Conservation (phyloP, 2,329 filamentous ascomycete genomes). For the Pezicula carpinea region DNA sequence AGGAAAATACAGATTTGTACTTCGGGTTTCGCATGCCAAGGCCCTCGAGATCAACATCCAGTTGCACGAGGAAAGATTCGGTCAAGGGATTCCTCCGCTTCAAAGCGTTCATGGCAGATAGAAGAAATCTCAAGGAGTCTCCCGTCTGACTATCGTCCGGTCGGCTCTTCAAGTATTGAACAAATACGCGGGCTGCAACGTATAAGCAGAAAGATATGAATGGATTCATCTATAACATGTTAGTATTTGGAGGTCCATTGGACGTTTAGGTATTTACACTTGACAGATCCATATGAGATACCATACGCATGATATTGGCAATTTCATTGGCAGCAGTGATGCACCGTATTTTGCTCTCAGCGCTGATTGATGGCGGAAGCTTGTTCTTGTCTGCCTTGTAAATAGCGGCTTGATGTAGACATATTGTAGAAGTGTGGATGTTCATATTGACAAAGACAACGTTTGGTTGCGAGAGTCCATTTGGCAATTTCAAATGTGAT, state of each 20-base stretch:
- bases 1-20: constrained; percentile 47
- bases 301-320: constrained; percentile 90
- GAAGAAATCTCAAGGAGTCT: constrained; percentile 82
- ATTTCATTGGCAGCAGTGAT: constrained; percentile 93
- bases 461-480: constrained; percentile 72
- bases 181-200: constrained; percentile 90
- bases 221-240: constrained; percentile 72
- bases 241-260: constrained; percentile 11
- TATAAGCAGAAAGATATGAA: constrained; percentile 96
- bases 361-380: constrained; percentile 69
- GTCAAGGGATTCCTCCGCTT: constrained; percentile 86
- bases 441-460: constrained; percentile 95
- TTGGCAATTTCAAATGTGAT: constrained; percentile 71
- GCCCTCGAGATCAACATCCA: constrained; percentile 85
- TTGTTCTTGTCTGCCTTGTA: constrained; percentile 93
- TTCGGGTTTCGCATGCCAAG: constrained; percentile 59
- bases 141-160: constrained; percentile 75
- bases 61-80: constrained; percentile 88
- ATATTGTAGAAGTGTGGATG: constrained; percentile 93
- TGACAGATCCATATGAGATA: constrained; percentile 83
- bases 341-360: constrained; percentile 89
- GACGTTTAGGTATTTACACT: constrained; percentile 49
- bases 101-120: constrained; percentile 84
- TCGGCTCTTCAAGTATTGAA: constrained; percentile 93
- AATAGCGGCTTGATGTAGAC: constrained; percentile 95